These are phyloP conservation scores for Colletotrichum chlorophyti DNA, from an alignment of 2,329 filamentous ascomycete genomes.

Conservation along the genomic window DNA sequence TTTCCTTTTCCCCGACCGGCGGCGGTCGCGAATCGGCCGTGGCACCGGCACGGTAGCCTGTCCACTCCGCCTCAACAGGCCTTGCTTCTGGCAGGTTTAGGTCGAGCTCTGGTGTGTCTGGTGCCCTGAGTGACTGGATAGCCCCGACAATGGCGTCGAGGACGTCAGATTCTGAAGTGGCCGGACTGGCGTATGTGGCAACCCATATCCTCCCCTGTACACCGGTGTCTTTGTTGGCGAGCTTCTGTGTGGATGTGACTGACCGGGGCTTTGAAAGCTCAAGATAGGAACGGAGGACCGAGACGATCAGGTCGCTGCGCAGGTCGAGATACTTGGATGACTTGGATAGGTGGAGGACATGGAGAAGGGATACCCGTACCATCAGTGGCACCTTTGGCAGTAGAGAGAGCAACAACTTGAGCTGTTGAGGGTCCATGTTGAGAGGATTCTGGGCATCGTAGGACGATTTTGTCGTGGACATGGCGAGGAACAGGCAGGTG, in stretches of 20 bases:
- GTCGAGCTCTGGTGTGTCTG: conserved; percentile 36
- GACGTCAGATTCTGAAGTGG: conserved; percentile 62
- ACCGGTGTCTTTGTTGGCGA: conserved; percentile 67
- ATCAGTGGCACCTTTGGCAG: conserved; percentile 67
- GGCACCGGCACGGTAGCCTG: conserved; percentile 68
- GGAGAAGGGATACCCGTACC: conserved; percentile 65
- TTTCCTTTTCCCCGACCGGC: conserved; percentile 65
- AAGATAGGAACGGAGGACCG: conserved; percentile 73
- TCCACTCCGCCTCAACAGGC: conserved; percentile 77
- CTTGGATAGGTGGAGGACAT: conserved; percentile 72
- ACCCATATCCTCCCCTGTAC: conserved; percentile 86
- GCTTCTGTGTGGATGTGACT: conserved; percentile 68
- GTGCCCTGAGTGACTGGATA: conserved; percentile 58
- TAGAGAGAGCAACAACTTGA: conserved; percentile 37
- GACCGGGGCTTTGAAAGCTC: conserved; percentile 51
- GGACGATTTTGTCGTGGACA: not conserved
- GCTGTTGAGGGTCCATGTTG: conserved; percentile 24
- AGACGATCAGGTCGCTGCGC: conserved; percentile 74
- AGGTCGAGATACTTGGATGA: conserved; percentile 81
- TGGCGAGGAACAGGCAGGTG: not conserved
- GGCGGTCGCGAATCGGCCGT: conserved; percentile 57
- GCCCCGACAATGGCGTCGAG: conserved; percentile 64
- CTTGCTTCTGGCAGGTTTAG: conserved; percentile 56
- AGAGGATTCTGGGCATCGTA: conserved; percentile 1
- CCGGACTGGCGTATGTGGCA: conserved; percentile 69